Evolutionary conservation across 2,329 filamentous ascomycete genomes (phyloP).

Genomic region (Juglanconis juglandina): DNA sequence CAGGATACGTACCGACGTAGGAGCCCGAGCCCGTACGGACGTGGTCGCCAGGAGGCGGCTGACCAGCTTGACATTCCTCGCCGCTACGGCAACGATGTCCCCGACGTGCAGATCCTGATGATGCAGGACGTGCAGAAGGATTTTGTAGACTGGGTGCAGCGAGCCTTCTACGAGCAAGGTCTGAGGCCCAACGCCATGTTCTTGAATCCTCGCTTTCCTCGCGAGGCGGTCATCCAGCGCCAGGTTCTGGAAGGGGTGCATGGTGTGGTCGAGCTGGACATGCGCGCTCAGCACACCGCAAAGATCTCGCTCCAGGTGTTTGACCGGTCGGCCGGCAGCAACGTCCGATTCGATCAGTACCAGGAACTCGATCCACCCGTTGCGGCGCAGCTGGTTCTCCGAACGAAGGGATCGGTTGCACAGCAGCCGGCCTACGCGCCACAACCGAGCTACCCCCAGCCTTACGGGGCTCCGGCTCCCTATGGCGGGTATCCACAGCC

Average conservation of each 20-base stretch:
- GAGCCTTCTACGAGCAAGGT: conserved; percentile 66
- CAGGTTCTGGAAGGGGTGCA: conserved; percentile 87
- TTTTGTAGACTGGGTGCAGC: conserved; percentile 80
- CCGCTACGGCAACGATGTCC: conserved; percentile 70
- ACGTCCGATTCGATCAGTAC: conserved; percentile 84
- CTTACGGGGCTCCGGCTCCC: conserved; percentile 21
- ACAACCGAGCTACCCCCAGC: conserved; percentile 28
- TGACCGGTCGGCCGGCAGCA: conserved; percentile 72
- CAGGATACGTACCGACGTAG: conserved; percentile 60
- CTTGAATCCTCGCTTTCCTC: conserved; percentile 71
- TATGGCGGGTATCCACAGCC: conserved; percentile 30
- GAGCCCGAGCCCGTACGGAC: conserved; percentile 63
- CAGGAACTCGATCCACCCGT: conserved; percentile 73
- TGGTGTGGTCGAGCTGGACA: conserved; percentile 75
- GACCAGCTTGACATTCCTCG: conserved; percentile 70
- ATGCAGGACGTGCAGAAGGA: conserved; percentile 73
- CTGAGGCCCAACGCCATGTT: conserved; percentile 77
- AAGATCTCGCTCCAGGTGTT: conserved; percentile 84
- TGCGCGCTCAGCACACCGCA: conserved; percentile 63
- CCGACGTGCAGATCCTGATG: conserved; percentile 85
- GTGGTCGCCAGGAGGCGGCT: conserved; percentile 44
- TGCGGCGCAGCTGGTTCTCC: conserved; percentile 75
- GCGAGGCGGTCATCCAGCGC: conserved; percentile 75
- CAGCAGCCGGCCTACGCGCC: conserved; percentile 27
- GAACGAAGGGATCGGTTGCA: conserved; percentile 52